Percentiles rank a stretch among this genome's conserved stretches.
Evolutionary conservation across 345 rosid genomes (phyloP).

Genomic region (Carallia pectinifolia): DNA sequence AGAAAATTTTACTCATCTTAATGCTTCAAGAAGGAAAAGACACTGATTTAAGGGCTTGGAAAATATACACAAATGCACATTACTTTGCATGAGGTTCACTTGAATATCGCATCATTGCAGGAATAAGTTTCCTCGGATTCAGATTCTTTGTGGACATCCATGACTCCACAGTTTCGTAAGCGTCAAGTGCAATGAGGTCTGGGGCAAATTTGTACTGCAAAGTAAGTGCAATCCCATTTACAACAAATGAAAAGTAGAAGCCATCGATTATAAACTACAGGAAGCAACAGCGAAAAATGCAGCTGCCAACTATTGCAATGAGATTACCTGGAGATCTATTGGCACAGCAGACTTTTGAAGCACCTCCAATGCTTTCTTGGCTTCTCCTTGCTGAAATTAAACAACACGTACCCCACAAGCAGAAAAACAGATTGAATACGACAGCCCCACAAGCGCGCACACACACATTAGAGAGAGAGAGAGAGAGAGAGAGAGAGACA

Average conservation of each 20-base stretch:
- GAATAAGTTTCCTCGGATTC: constrained; percentile 88
- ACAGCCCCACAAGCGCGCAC: neutral
- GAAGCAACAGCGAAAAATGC: constrained; percentile 1
- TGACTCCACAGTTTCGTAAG: constrained; percentile 97
- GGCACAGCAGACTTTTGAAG: constrained; percentile 87
- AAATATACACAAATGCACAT: constrained; percentile 11
- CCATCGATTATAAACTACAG: constrained; percentile 1
- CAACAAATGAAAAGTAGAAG: constrained; percentile 19
- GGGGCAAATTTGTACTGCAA: constrained; percentile 97
- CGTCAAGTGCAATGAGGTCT: constrained; percentile 91
- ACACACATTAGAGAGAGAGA: neutral
- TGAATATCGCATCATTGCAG: constrained; percentile 99
- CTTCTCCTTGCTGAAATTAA: constrained; percentile 81
- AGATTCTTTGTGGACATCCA: constrained; percentile 90
- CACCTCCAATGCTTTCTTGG: constrained; percentile 88
- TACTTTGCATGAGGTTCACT: constrained; percentile 99
- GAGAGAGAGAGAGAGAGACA: too few relatives aligned
- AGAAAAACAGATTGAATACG: neutral
- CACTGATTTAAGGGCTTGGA: neutral
- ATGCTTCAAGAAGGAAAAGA: neutral
- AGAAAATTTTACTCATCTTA: neutral
- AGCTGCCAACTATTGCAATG: constrained; percentile 7
- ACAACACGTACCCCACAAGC: constrained; percentile 4
- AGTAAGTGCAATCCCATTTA: constrained; percentile 18
- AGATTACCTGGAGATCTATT: constrained; percentile 77